Evolutionary conservation across 352 stramenopile species (phyloP).

Genomic region (Pythium volutum): DNA sequence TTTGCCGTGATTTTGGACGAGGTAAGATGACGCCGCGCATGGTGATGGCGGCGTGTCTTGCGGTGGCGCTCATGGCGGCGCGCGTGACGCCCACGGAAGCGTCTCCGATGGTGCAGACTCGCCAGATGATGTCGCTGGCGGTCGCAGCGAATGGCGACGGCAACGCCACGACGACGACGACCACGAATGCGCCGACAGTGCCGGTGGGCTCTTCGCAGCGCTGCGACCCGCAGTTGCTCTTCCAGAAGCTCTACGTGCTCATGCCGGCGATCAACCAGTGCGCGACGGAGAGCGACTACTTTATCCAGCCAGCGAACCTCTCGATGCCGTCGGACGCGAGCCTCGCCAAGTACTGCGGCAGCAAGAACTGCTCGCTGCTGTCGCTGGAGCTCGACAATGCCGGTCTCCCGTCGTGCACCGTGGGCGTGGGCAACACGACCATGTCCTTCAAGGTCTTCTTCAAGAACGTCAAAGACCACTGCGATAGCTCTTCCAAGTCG

Average conservation of each 20-base stretch:
- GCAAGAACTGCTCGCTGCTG: conserved; percentile 34
- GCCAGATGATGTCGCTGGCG: background rate
- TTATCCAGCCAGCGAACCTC: conserved; percentile 28
- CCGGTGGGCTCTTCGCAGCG: conserved; percentile 3
- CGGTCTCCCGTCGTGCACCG: conserved; percentile 32
- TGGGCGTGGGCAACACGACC: conserved; percentile 24
- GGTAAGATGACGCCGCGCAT: background rate
- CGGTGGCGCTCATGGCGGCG: background rate
- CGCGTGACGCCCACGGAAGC: background rate
- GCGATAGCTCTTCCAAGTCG: conserved; percentile 1
- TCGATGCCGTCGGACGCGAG: conserved; percentile 22
- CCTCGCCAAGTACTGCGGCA: conserved; percentile 34
- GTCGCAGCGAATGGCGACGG: background rate
- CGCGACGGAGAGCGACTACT: conserved; percentile 36
- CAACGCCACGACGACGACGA: conserved; percentile 3
- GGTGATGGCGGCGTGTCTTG: background rate
- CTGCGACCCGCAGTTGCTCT: conserved; percentile 36
- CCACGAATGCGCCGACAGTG: conserved; percentile 2
- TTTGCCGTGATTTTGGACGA: background rate
- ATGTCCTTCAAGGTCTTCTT: conserved; percentile 37
- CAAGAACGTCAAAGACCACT: conserved; percentile 30
- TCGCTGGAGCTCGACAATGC: conserved; percentile 37
- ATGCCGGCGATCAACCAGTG: conserved; percentile 47
- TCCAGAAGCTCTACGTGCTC: conserved; percentile 49
- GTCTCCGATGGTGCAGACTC: background rate